Evolutionary conservation across 2,329 filamentous ascomycete species (phyloP).

Genomic region (Torrubiella hemipterigena): DNA sequence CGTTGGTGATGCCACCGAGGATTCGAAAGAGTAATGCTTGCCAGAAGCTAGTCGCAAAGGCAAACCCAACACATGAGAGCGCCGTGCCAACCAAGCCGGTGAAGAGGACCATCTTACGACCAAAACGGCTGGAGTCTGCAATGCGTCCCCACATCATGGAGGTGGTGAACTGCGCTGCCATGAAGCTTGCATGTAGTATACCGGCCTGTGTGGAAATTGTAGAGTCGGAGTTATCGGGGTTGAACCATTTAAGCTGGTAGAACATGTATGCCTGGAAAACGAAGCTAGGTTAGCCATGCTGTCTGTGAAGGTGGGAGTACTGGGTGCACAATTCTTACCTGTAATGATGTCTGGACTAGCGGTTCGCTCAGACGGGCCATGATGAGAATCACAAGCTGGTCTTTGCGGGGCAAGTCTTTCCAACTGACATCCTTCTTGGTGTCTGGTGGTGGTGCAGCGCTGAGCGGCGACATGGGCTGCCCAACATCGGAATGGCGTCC

Average conservation of each 20-base stretch:
- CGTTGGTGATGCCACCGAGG: constrained; percentile 46
- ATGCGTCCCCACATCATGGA: constrained; percentile 63
- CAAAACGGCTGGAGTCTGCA: constrained; percentile 44
- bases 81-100: constrained; percentile 57
- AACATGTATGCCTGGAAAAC: constrained; percentile 61
- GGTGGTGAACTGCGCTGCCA: constrained; percentile 60
- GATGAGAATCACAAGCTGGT: constrained; percentile 58
- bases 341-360: constrained; percentile 58
- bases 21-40: constrained; percentile 54
- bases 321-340: too few species aligned
- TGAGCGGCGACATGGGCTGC: too few species aligned
- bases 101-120: constrained; percentile 59
- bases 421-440: too few species aligned
- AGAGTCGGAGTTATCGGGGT: constrained; percentile 36
- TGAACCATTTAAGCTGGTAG: constrained; percentile 60
- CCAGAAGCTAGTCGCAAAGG: constrained; percentile 55
- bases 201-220: constrained; percentile 57
- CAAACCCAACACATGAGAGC: constrained; percentile 58
- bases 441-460: too few species aligned
- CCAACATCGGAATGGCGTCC: too few species aligned
- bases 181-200: constrained; percentile 59
- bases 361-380: constrained; percentile 62
- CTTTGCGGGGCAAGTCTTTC: constrained; percentile 57
- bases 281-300: too few species aligned
- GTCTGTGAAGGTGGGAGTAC: too few species aligned